These are phyloP conservation scores for Wickerhamomyces bovis DNA, from an alignment of 805 yeast genomes.

Conservation along the genomic window DNA sequence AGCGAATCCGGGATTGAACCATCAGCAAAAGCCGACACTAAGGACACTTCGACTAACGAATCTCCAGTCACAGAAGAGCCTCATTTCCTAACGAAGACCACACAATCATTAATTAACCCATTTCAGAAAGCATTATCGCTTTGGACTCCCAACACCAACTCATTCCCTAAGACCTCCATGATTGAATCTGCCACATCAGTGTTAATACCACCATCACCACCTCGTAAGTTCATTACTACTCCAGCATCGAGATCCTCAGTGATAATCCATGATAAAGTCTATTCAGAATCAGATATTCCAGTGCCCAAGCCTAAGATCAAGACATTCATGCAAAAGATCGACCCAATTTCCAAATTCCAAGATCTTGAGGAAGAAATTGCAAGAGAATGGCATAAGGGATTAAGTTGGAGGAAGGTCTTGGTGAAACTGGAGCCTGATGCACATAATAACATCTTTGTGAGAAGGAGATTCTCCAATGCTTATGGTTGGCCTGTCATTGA, in stretches of 20 bases:
- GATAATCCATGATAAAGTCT: constrained; percentile 65
- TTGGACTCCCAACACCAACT: constrained; percentile 31
- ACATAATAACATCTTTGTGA: constrained; percentile 66
- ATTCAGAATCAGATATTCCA: constrained; percentile 47
- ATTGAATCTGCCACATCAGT: constrained; percentile 64
- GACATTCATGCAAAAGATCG: constrained; percentile 25
- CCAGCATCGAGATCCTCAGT: constrained; percentile 53
- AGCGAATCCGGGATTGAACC: constrained; percentile 11
- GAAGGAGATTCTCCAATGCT: constrained; percentile 71
- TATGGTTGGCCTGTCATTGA: constrained; percentile 82
- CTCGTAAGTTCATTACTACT: constrained; percentile 52
- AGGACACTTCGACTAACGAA: not conserved
- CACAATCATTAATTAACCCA: constrained; percentile 31
- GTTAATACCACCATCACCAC: constrained; percentile 66
- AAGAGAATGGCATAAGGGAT: constrained; percentile 58
- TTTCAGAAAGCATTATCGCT: constrained; percentile 39
- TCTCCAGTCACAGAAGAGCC: constrained; percentile 6
- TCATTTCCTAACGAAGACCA: constrained; percentile 15
- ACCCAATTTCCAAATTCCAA: constrained; percentile 36
- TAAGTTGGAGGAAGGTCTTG: constrained; percentile 67
- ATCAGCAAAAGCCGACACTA: not conserved
- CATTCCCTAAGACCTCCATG: constrained; percentile 60
- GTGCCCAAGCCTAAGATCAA: constrained; percentile 7
- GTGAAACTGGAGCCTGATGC: constrained; percentile 69
- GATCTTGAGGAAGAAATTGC: constrained; percentile 63